These are phyloP conservation scores for Mimosa bimucronata DNA, from an alignment of 306 rosid species.

Conservation along the genomic window DNA sequence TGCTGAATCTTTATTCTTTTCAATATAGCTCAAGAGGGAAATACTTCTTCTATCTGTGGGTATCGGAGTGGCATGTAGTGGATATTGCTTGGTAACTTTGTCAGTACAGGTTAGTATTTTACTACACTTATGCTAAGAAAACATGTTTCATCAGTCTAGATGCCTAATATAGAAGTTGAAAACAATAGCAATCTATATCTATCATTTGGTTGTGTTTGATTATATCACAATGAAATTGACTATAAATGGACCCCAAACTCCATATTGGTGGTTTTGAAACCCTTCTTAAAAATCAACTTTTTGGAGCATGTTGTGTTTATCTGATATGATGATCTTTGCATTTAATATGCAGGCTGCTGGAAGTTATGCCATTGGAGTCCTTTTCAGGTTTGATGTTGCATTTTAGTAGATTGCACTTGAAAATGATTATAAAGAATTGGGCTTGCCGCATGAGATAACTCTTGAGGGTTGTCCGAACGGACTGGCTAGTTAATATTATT, in stretches of 20 bases:
- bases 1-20: slow-evolving; percentile 38
- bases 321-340: slow-evolving; percentile 34
- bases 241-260: slow-evolving; percentile 16
- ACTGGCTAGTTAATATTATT: neutral
- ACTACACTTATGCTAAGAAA: slow-evolving; percentile 4
- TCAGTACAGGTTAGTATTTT: slow-evolving; percentile 74
- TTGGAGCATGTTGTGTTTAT: slow-evolving; percentile 14
- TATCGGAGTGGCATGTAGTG: slow-evolving; percentile 80
- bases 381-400: slow-evolving; percentile 66
- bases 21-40: slow-evolving; percentile 87
- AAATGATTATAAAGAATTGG: slow-evolving; percentile 27
- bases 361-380: slow-evolving; percentile 78
- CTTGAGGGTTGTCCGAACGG: neutral
- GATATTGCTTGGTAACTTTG: slow-evolving; percentile 73
- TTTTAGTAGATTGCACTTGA: slow-evolving; percentile 14
- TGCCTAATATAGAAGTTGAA: neutral
- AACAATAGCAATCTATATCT: slow-evolving; percentile 27
- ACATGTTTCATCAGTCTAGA: slow-evolving; percentile 1
- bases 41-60: slow-evolving; percentile 74
- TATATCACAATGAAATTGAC: slow-evolving; percentile 14
- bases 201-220: slow-evolving; percentile 16
- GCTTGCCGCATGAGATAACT: neutral
- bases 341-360: slow-evolving; percentile 68
- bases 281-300: neutral
- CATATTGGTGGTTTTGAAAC: slow-evolving; percentile 27